Base-by-base conservation (phyloP, 306 rosid species). In the Fagus crenata region DNA sequence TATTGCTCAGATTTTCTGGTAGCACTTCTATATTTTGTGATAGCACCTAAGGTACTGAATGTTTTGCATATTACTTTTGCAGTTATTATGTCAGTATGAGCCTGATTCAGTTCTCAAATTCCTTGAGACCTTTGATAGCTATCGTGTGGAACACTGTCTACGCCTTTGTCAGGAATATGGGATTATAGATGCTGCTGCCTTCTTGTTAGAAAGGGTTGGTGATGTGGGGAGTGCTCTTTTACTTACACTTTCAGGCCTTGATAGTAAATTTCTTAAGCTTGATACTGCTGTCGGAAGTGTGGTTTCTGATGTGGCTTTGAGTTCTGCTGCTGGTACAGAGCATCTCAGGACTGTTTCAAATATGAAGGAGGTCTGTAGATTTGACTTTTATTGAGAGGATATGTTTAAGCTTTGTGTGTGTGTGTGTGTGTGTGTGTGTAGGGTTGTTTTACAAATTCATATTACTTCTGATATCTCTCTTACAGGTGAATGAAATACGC, bases 121-220 rank as follows among this genome's bases (percentile, higher is more conserved):
- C 84, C 84, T 95, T 42, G 97, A 95, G 83, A 92, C 84, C 74
- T 95, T 90, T 72, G 97, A 92, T 91, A 89, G 96, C 90, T 95
- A 95, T 76, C 93, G 92, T 0, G 93, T 95, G 87, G 97, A 90
- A 78, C 91, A 89, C 77, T 92, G 97, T 89, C 89, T 92, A 76
- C 93, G 84, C 49, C 88, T 95, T 39, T 95, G 99, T 81, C 97
- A 92, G 81, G 87, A 90, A 77, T 89, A 95, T 81, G 93, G 86
- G 76, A 90, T 95, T 73, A 49, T 86, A 58, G 97, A 95, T 86
- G 99, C 99, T 83, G 90, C 99, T 28, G 90, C 99, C 12, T 95
- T 87, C 85, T 89, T 95, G 79, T 81, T 92, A 80, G 97, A 95
- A 87, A 89, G 97, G 85, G 97, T 95, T 78, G 97, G 97, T 78